phyloP scores from a whole-genome alignment of 1,139 yeast genomes.

The Geotrichum cucujoidarum region DNA sequence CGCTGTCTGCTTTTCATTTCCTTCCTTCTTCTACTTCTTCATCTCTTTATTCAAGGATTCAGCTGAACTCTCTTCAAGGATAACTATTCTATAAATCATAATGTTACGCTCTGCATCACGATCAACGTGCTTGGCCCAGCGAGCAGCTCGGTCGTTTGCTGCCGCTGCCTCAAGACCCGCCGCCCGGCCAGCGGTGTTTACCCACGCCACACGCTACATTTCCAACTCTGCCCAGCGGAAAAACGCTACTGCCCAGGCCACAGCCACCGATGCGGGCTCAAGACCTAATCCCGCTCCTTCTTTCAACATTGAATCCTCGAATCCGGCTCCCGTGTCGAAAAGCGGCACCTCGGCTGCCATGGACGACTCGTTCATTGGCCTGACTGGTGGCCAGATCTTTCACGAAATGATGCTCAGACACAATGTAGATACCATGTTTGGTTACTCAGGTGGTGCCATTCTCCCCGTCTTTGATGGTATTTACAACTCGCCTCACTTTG shows the following conservation, averaged over 20 bases:
- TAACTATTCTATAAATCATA: no score
- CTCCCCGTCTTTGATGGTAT: constrained; percentile 97
- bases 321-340: constrained; percentile 8
- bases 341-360: constrained; percentile 23
- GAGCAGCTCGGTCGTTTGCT: constrained; percentile 9
- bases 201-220: constrained; percentile 8
- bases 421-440: constrained; percentile 88
- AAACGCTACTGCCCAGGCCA: constrained; percentile 7
- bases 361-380: constrained; percentile 60
- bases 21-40: neutral
- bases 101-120: constrained; percentile 18
- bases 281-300: constrained; percentile 54
- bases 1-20: neutral
- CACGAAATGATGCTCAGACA: constrained; percentile 98
- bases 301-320: constrained; percentile 33
- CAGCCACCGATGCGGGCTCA: constrained; percentile 21
- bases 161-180: neutral
- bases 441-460: constrained; percentile 98
- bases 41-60: no score
- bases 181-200: neutral
- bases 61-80: no score
- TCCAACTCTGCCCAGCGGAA: constrained; percentile 16
- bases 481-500: constrained; percentile 81
- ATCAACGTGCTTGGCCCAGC: constrained; percentile 10
- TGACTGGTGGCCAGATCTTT: constrained; percentile 95